phyloP scores from a whole-genome alignment of 179 eudicot genomes.

The Nepenthes alata region DNA sequence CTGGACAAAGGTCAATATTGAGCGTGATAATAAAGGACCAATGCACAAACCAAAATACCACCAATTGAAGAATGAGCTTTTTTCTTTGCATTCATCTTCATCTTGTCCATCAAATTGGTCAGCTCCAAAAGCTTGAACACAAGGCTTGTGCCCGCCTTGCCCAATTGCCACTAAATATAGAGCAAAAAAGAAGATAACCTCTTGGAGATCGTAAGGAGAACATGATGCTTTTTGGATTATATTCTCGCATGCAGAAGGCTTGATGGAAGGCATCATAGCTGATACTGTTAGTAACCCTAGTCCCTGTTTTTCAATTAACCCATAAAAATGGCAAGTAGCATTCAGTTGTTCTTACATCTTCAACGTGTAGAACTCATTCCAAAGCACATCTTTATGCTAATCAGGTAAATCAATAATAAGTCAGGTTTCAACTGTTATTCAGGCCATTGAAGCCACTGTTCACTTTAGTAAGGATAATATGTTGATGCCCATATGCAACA shows the following conservation, averaged over 20 bases:
- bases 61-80: conserved; percentile 96
- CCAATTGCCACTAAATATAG: conserved; percentile 72
- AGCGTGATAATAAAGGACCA: conserved; percentile 30
- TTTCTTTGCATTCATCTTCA: conserved; percentile 54
- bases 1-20: conserved; percentile 51
- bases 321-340: neutral
- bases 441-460: too few species aligned
- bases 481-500: too few species aligned
- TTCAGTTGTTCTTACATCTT: too few species aligned
- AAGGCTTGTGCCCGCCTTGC: conserved; percentile 84
- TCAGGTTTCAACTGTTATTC: too few species aligned
- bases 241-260: conserved; percentile 14
- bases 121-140: conserved; percentile 90
- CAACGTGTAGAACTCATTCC: too few species aligned
- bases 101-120: conserved; percentile 76
- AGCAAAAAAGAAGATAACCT: conserved; percentile 45
- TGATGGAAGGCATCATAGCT: conserved; percentile 30
- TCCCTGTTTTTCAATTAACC: conserved; percentile 28
- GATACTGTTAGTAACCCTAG: conserved; percentile 56
- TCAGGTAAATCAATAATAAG: too few species aligned
- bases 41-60: conserved; percentile 50
- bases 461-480: too few species aligned
- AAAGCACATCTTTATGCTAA: too few species aligned
- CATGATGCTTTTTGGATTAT: conserved; percentile 6
- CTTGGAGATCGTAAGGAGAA: conserved; percentile 29